phyloP scores from a whole-genome alignment of 169 alveolate genomes.

The Cryptosporidium parvum region DNA sequence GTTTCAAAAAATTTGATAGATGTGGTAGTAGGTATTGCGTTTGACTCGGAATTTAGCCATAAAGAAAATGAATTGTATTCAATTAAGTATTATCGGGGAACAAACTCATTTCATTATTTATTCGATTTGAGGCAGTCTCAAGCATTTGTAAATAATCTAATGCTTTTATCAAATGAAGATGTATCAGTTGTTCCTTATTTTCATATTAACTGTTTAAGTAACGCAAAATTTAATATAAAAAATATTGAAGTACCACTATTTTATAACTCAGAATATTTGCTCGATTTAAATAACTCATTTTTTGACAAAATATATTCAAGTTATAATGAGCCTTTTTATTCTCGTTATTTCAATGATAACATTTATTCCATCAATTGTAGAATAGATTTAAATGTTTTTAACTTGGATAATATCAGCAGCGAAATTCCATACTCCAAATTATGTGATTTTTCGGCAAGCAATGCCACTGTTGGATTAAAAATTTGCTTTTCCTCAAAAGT shows the following conservation, averaged over 20 bases:
- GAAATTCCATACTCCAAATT: background rate
- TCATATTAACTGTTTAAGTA: constrained; percentile 8
- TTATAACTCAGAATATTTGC: constrained; percentile 8
- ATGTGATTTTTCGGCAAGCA: background rate
- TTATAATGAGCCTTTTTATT: background rate
- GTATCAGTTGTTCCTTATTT: background rate
- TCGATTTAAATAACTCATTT: constrained; percentile 26
- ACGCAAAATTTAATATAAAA: constrained; percentile 9
- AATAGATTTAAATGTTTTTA: background rate
- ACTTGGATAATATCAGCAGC: background rate
- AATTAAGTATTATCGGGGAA: background rate
- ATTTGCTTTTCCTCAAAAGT: constrained; percentile 6
- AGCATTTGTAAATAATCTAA: constrained; percentile 6
- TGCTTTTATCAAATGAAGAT: background rate
- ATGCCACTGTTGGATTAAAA: background rate
- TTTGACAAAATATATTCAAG: constrained; percentile 1
- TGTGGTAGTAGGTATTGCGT: background rate
- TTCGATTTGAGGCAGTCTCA: constrained; percentile 16
- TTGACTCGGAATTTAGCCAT: background rate
- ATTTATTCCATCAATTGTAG: background rate
- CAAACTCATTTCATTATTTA: background rate
- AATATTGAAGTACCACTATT: constrained; percentile 1
- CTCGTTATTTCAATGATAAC: constrained; percentile 8
- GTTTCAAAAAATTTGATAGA: background rate
- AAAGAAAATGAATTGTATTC: background rate